Percentiles rank a stretch among this genome's conserved stretches.
Evolutionary conservation across 2,329 filamentous ascomycete species (phyloP).

Genomic region (Emericellopsis atlantica): DNA sequence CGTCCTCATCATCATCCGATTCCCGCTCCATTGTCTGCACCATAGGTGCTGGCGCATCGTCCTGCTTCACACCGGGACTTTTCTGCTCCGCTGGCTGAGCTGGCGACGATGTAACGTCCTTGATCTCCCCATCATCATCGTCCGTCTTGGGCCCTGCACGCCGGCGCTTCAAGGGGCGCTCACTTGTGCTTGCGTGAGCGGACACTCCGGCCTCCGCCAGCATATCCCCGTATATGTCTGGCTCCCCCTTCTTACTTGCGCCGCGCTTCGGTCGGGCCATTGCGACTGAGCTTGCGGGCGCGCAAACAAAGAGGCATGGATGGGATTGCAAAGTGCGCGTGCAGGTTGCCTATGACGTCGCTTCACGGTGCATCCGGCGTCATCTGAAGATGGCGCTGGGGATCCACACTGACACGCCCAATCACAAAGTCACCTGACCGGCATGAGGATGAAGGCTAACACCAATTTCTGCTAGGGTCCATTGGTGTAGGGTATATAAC

Average conservation of each 20-base stretch:
- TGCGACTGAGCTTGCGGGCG: not conserved
- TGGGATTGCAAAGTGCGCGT: too few species aligned
- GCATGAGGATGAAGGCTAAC: too few species aligned
- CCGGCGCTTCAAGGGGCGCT: conserved; percentile 27
- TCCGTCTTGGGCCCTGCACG: conserved; percentile 10
- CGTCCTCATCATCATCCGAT: conserved; percentile 27
- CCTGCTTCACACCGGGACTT: conserved; percentile 14
- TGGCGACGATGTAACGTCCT: conserved; percentile 1
- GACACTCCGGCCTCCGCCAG: conserved; percentile 33
- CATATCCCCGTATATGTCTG: conserved; percentile 34
- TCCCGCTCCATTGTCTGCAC: conserved; percentile 38
- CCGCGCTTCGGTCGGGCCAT: not conserved
- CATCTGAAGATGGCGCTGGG: too few species aligned
- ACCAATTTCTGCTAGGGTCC: too few species aligned
- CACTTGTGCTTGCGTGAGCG: conserved; percentile 10
- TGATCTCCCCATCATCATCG: not conserved
- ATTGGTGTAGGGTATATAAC: too few species aligned
- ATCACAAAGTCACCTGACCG: too few species aligned
- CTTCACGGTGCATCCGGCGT: too few species aligned
- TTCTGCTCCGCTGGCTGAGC: not conserved
- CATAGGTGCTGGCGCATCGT: conserved; percentile 32
- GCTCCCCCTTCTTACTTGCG: conserved; percentile 6
- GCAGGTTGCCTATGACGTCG: too few species aligned
- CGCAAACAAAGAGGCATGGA: too few species aligned
- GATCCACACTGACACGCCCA: too few species aligned